Conservation (phyloP, 306 rosid species). For the Rubus idaeus region DNA sequence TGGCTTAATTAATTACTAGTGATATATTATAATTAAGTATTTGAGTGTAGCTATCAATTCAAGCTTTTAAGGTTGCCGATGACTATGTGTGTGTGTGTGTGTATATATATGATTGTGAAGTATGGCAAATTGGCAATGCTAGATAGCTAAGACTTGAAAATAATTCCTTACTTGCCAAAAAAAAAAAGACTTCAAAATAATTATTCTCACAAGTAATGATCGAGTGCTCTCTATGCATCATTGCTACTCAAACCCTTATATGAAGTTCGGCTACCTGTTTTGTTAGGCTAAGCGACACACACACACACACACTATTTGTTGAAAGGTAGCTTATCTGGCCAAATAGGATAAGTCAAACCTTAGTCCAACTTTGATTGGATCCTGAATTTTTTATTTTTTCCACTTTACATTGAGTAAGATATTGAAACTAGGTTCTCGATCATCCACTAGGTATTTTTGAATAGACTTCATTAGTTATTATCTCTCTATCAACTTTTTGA, state of each 20-base stretch:
- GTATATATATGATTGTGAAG: neutral
- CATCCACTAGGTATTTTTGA: neutral
- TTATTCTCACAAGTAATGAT: neutral
- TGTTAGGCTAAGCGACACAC: neutral
- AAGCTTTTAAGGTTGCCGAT: conserved; percentile 9
- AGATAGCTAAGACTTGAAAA: neutral
- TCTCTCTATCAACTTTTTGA: too few relatives aligned
- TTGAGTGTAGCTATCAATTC: conserved; percentile 5
- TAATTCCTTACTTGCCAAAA: too few relatives aligned
- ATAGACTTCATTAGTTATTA: neutral
- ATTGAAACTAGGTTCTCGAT: neutral
- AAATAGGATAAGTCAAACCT: neutral
- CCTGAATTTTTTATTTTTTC: neutral
- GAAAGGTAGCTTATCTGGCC: neutral
- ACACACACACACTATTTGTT: neutral
- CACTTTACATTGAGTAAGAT: too few relatives aligned
- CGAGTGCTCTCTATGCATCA: neutral
- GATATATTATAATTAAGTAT: neutral
- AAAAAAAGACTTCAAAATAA: neutral
- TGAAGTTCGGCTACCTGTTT: neutral
- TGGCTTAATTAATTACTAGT: neutral
- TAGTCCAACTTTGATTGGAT: neutral
- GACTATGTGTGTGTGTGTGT: neutral
- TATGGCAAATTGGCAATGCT: neutral
- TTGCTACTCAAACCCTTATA: neutral